phyloP scores from a whole-genome alignment of 108 stramenopile species.

The Poteriospumella lacustris region DNA sequence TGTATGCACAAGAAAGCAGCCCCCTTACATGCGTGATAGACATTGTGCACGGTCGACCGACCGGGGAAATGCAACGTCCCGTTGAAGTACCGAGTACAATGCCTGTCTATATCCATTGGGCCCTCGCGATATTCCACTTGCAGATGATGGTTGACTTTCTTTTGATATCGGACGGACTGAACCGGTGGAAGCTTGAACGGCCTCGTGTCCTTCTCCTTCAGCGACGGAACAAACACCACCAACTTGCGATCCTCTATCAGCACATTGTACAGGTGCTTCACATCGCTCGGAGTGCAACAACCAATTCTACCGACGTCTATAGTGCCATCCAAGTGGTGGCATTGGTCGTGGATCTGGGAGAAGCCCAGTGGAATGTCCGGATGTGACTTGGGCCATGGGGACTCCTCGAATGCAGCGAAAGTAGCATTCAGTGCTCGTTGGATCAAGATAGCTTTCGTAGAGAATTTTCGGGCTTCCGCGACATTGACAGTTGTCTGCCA shows the following conservation, averaged over 20 bases:
- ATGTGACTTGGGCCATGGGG: too few relatives aligned
- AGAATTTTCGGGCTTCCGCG: too few relatives aligned
- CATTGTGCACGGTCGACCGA: conserved; percentile 17
- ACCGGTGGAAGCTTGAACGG: not conserved
- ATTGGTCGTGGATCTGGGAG: too few relatives aligned
- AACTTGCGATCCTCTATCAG: not conserved
- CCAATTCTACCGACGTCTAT: too few relatives aligned
- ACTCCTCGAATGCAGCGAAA: too few relatives aligned
- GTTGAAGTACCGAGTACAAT: conserved; percentile 5
- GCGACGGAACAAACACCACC: not conserved
- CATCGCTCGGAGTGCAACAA: not conserved
- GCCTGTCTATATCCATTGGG: not conserved
- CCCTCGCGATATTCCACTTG: not conserved
- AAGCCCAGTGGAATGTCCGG: too few relatives aligned
- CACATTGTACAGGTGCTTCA: not conserved
- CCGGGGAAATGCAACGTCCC: conserved; percentile 15
- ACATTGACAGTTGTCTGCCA: too few relatives aligned
- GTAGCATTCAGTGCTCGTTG: too few relatives aligned
- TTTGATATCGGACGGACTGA: not conserved
- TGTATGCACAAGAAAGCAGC: not conserved
- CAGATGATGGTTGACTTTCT: not conserved
- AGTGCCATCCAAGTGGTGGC: too few relatives aligned
- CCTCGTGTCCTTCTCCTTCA: too few relatives aligned
- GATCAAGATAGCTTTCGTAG: too few relatives aligned
- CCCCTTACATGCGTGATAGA: conserved; percentile 24